phyloP scores from a whole-genome alignment of 768 basidiomycete species.

The Tulasnella calospora region DNA sequence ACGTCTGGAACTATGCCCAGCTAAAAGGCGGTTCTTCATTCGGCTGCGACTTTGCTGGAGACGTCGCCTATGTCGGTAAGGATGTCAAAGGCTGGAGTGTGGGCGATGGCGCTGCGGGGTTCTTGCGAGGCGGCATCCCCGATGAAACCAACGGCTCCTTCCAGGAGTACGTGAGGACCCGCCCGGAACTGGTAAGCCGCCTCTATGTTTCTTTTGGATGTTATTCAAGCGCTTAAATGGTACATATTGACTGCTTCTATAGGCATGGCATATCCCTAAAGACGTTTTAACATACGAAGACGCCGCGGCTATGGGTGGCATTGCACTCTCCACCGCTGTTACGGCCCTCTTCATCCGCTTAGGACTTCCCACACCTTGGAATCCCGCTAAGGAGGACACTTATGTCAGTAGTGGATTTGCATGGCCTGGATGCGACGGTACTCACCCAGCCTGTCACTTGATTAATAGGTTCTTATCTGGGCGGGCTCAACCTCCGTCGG shows the following conservation, averaged over 20 bases:
- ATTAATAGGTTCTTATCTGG: slow-evolving; percentile 28
- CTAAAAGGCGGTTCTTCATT: slow-evolving; percentile 21
- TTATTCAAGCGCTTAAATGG: not conserved
- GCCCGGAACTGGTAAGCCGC: slow-evolving; percentile 27
- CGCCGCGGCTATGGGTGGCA: slow-evolving; percentile 30
- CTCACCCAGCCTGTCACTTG: not conserved
- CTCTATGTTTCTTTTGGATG: not conserved
- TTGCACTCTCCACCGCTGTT: slow-evolving; percentile 30
- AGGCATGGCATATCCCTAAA: slow-evolving; percentile 30
- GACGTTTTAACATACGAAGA: slow-evolving; percentile 28
- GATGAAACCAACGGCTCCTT: not conserved
- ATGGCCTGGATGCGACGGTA: not conserved
- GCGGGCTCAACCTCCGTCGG: slow-evolving; percentile 34
- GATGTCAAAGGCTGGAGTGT: slow-evolving; percentile 29
- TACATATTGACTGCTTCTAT: not conserved
- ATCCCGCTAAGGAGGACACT: not conserved
- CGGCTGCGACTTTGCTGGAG: slow-evolving; percentile 31
- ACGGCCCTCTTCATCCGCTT: slow-evolving; percentile 28
- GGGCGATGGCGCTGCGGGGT: slow-evolving; percentile 30
- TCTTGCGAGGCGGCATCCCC: slow-evolving; percentile 3
- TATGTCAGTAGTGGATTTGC: not conserved
- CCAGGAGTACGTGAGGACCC: slow-evolving; percentile 28
- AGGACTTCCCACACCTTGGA: slow-evolving; percentile 26
- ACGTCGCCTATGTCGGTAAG: slow-evolving; percentile 29
- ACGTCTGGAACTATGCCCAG: slow-evolving; percentile 8